phyloP scores from a whole-genome alignment of 805 yeast genomes.

The Ogataea nitratoaversa region DNA sequence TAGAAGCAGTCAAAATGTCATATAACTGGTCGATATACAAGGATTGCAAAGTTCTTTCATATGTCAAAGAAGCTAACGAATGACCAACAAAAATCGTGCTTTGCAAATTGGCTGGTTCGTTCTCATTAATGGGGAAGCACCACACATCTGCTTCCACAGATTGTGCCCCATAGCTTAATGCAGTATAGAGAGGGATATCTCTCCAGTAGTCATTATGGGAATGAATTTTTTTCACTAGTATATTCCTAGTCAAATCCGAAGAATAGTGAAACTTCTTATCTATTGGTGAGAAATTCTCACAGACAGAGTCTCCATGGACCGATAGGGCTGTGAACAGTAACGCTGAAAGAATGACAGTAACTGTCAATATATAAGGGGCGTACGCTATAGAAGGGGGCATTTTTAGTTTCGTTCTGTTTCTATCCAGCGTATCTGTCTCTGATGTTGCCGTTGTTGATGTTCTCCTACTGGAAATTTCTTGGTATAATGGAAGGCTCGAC shows the following conservation, averaged over 20 bases:
- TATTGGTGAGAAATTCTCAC: neutral
- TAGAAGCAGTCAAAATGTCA: constrained; percentile 42
- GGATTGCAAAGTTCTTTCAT: constrained; percentile 40
- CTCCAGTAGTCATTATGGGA: constrained; percentile 58
- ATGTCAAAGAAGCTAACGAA: constrained; percentile 40
- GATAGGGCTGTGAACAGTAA: neutral
- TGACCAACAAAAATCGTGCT: constrained; percentile 54
- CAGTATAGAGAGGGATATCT: constrained; percentile 40
- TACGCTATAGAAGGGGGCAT: neutral
- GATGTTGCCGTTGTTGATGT: too few species aligned
- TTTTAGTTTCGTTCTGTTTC: neutral
- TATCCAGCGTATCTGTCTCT: too few species aligned
- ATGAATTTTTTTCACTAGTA: constrained; percentile 39
- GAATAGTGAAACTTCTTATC: constrained; percentile 18
- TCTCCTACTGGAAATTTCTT: too few species aligned
- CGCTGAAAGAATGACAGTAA: neutral
- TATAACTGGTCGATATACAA: constrained; percentile 50
- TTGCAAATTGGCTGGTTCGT: constrained; percentile 7
- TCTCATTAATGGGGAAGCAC: constrained; percentile 34
- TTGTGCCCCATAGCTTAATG: constrained; percentile 40
- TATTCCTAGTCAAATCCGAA: constrained; percentile 31
- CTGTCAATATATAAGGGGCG: neutral
- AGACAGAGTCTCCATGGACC: neutral
- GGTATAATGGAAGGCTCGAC: too few species aligned
- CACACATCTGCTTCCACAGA: constrained; percentile 53